Conservation (phyloP, 345 rosid genomes). For the Ceriops zippeliana region DNA sequence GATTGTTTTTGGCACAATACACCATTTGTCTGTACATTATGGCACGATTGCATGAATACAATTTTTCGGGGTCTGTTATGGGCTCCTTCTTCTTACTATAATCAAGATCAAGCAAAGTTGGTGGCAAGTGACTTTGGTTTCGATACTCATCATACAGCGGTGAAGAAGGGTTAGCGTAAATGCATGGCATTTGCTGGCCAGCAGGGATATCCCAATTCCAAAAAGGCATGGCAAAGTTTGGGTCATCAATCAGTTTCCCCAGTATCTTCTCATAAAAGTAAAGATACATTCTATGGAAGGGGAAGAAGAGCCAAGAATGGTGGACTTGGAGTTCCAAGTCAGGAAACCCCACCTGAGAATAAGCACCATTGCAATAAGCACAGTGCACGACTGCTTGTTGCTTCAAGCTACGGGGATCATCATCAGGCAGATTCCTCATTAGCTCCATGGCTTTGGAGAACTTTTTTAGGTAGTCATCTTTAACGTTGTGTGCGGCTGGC, state of each 20-base stretch:
- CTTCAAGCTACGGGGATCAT: slow-evolving; percentile 54
- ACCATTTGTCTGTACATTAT: slow-evolving; percentile 21
- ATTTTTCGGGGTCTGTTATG: background rate
- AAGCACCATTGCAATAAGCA: slow-evolving; percentile 59
- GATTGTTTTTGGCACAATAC: slow-evolving; percentile 6
- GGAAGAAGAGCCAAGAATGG: slow-evolving; percentile 59
- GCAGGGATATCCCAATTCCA: slow-evolving; percentile 64
- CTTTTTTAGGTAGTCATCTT: slow-evolving; percentile 36
- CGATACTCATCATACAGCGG: slow-evolving; percentile 35
- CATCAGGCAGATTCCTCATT: slow-evolving; percentile 54
- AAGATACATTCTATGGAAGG: slow-evolving; percentile 53
- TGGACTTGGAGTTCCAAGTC: slow-evolving; percentile 50
- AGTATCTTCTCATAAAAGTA: slow-evolving; percentile 52
- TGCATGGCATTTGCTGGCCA: slow-evolving; percentile 55
- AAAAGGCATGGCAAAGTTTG: slow-evolving; percentile 50
- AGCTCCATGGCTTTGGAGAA: slow-evolving; percentile 46
- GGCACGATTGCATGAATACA: background rate
- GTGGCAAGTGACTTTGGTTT: slow-evolving; percentile 31
- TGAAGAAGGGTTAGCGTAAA: slow-evolving; percentile 32
- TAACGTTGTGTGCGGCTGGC: slow-evolving; percentile 36
- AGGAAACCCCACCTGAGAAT: slow-evolving; percentile 53
- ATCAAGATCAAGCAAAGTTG: slow-evolving; percentile 41
- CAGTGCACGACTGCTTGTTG: slow-evolving; percentile 62
- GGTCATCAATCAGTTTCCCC: slow-evolving; percentile 52
- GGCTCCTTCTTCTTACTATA: slow-evolving; percentile 7